Evolutionary conservation across 2,329 filamentous ascomycete species (phyloP).

Genomic region (Xylariales sp.): DNA sequence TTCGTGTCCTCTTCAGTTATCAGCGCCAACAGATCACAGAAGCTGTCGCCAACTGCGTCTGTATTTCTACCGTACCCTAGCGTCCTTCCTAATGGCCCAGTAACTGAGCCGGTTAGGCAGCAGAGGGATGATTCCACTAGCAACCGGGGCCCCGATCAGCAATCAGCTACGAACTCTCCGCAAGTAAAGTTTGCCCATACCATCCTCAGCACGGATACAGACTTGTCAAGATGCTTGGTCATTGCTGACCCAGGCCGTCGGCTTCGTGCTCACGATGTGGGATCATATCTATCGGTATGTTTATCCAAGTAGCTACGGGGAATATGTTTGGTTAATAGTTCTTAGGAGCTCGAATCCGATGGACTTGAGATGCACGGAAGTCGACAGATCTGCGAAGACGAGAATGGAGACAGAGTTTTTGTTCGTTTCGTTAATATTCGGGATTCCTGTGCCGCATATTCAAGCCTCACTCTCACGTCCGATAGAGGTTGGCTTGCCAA

Average conservation of each 20-base stretch:
- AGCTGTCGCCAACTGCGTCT: slow-evolving; percentile 73
- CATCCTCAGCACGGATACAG: slow-evolving; percentile 59
- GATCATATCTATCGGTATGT: slow-evolving; percentile 60
- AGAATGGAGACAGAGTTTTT: slow-evolving; percentile 58
- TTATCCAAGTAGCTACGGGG: not conserved
- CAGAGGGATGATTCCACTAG: slow-evolving; percentile 35
- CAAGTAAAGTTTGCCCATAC: slow-evolving; percentile 48
- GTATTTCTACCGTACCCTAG: slow-evolving; percentile 66
- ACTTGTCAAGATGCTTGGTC: slow-evolving; percentile 59
- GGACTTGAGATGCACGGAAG: slow-evolving; percentile 54
- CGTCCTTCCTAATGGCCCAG: slow-evolving; percentile 29
- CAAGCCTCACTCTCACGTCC: slow-evolving; percentile 56
- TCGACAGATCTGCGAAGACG: slow-evolving; percentile 50
- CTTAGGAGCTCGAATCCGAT: slow-evolving; percentile 55
- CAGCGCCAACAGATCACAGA: slow-evolving; percentile 53
- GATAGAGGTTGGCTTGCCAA: slow-evolving; percentile 60
- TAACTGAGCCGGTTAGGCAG: slow-evolving; percentile 38
- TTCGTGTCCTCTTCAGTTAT: slow-evolving; percentile 59
- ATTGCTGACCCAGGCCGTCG: slow-evolving; percentile 51
- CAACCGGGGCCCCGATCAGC: slow-evolving; percentile 28
- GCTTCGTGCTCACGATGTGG: slow-evolving; percentile 54
- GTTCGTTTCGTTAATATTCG: slow-evolving; percentile 70
- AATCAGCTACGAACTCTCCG: slow-evolving; percentile 23
- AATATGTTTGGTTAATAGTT: slow-evolving; percentile 33
- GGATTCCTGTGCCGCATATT: slow-evolving; percentile 64